Evolutionary conservation across 371 early-diverging fungal genomes (phyloP).

Genomic region (Circinella umbellata): DNA sequence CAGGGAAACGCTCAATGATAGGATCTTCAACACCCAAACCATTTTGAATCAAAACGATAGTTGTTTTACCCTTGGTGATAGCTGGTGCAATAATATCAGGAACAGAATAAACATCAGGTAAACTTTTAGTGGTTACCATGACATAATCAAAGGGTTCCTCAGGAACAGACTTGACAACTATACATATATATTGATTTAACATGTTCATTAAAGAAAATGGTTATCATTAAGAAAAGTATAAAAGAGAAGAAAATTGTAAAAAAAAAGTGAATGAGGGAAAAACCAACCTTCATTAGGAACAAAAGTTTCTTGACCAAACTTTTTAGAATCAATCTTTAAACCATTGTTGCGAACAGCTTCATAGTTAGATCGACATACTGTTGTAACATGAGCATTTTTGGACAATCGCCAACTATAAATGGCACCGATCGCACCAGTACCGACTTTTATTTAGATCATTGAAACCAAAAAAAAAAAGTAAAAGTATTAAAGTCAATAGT

Average conservation of each 20-base stretch:
- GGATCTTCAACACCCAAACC: slow-evolving; percentile 84
- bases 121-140: slow-evolving; percentile 76
- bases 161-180: slow-evolving; percentile 53
- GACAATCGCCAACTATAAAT: slow-evolving; percentile 78
- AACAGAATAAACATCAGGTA: slow-evolving; percentile 68
- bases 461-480: neutral
- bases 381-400: slow-evolving; percentile 61
- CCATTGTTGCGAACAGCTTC: slow-evolving; percentile 63
- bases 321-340: slow-evolving; percentile 67
- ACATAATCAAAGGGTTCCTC: slow-evolving; percentile 68
- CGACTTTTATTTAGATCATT: slow-evolving; percentile 51
- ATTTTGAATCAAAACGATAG: slow-evolving; percentile 86
- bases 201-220: no score
- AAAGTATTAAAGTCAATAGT: neutral
- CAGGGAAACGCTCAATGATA: slow-evolving; percentile 65
- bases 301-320: slow-evolving; percentile 68
- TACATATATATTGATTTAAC: neutral
- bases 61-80: slow-evolving; percentile 59
- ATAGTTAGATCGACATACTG: slow-evolving; percentile 87
- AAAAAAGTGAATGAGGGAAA: no score
- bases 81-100: slow-evolving; percentile 70
- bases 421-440: slow-evolving; percentile 85
- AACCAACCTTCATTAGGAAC: slow-evolving; percentile 59
- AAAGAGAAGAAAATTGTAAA: no score
- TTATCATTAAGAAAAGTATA: slow-evolving; percentile 28